Base-by-base conservation (phyloP, 306 rosid genomes). In the Erythrophleum fordii region DNA sequence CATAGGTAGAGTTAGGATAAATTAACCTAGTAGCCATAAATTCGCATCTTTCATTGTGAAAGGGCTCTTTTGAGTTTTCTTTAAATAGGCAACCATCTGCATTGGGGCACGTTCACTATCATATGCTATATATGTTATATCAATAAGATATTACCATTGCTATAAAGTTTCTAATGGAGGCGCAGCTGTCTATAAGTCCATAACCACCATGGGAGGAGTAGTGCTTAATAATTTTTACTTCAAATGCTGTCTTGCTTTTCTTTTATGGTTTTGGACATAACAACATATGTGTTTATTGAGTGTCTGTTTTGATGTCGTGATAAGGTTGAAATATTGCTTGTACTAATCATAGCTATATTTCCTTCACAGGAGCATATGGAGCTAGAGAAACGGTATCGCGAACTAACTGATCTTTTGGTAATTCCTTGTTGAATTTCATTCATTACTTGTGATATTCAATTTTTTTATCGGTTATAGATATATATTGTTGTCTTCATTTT, bases 311-410 rank as follows among this genome's bases (percentile, higher is more conserved):
- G 41, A 66, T 80, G 55, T 4, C 52, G 17, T 49, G 72, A 41
- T 80, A 9, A 44, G 42, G 72, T 80, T 73, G 58, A 61, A 64
- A 58, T 58, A 11, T 68, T 83, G 23, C 79, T 80, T 69, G 85
- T 71, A 66, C 60, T 85, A 73, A 73, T 39, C 83, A 55, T 62
- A 11, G 26, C 48, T 49, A 7, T 77, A 26, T 61, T 74, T 52
- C 72, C 75, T 71, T 86, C 77, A 76, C 94, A 95, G 99, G 99
- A 95, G 87, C 99, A 95, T 72, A 86, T 90, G 87, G 99, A 95
- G 77, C 91, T 95, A 42, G 99, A 95, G 93, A 95, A 95, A 77
- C 98, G 99, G 76, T 95, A 95, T 77, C 97, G 98, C 66, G 99
- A 95, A 83, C 88, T 95, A 34, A 95, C 99, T 75, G 99, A 95